phyloP scores from a whole-genome alignment of 177 flowering plant species.

The Tripterygium wilfordii region DNA sequence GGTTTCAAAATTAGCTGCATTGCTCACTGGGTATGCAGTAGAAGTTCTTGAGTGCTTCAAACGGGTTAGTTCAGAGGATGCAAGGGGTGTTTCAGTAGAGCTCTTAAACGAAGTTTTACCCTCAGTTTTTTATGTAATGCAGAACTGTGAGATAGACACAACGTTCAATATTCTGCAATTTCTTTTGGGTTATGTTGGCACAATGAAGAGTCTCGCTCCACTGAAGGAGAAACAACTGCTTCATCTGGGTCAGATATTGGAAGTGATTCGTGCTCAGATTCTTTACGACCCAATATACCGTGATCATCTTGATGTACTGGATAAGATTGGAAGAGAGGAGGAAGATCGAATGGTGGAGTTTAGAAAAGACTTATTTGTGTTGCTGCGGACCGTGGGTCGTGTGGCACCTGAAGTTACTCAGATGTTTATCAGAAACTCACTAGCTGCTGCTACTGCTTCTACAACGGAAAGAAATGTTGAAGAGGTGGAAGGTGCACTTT shows the following conservation, averaged over 20 bases:
- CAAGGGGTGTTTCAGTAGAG: constrained; percentile 41
- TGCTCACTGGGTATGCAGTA: constrained; percentile 77
- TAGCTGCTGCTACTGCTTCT: constrained; percentile 54
- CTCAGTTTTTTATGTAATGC: constrained; percentile 78
- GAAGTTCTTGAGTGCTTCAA: constrained; percentile 83
- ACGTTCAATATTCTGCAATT: constrained; percentile 75
- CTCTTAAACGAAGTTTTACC: constrained; percentile 91
- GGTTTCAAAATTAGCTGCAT: constrained; percentile 47
- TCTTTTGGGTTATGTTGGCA: constrained; percentile 71
- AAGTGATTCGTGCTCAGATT: constrained; percentile 69
- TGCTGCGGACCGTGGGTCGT: constrained; percentile 80
- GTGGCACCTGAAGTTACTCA: constrained; percentile 94
- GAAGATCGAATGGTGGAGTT: constrained; percentile 86
- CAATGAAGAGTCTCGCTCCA: constrained; percentile 66
- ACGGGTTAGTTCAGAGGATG: constrained; percentile 55
- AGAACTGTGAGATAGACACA: constrained; percentile 69
- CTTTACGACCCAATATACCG: constrained; percentile 74
- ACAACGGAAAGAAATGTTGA: constrained; percentile 65
- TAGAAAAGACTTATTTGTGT: constrained; percentile 83
- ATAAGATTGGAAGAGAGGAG: constrained; percentile 88
- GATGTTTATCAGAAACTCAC: constrained; percentile 65
- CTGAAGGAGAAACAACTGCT: constrained; percentile 69
- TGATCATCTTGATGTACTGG: constrained; percentile 60
- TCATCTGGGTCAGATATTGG: constrained; percentile 79
- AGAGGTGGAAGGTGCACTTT: constrained; percentile 94